Base-by-base conservation (phyloP, 2,329 filamentous ascomycete genomes). In the Ophiostoma fasciatum region DNA sequence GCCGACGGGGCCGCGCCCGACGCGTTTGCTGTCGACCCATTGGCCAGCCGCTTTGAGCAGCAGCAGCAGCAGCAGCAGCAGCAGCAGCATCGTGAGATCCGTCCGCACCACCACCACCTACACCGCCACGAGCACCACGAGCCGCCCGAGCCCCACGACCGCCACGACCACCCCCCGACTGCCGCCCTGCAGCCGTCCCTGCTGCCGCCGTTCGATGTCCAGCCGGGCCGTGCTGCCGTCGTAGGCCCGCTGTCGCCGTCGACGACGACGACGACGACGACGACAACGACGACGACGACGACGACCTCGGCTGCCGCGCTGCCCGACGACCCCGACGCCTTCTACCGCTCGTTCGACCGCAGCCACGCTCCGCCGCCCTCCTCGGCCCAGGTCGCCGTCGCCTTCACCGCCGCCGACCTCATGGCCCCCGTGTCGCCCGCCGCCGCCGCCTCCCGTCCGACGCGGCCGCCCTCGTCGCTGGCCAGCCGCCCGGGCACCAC, bases 401-500 rank as follows among this genome's bases (percentile, higher is more conserved):
- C 25, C 15, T 26, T 28, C 38, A 26, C 37, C 26, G 25, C 36
- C 31, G 25, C 38, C 22, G 37, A 61, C 46, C 50, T 52, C 48
- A 61, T 62, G 60, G 57, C 60, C 44, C 53, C 58, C 27, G 45
- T 51, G 31, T 48, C 53, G 21, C 51, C 61, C 31, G 23, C 59
- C 57, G 40, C 59, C 60, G 39, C 53, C 58, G 42, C 49, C 58
- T 12, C 19, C 32, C 29, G 13, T 25, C 23, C 9, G 11, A 10
- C 11, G 23, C 61, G 64, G 45, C 57, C 63, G 43, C 49, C 57
- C 25, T 49, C 58, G 39, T 52, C 58, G 38, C 54, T 60, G 39
- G 53, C 39, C 60, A 41, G 52, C 38, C 41, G 48, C 42, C 61
- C 61, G 56, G 57, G 30, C 42, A 56, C 33, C 65, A 63, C 62